These are phyloP conservation scores for Didymella exigua DNA, from an alignment of 2,329 filamentous ascomycete species.

Conservation along the genomic window DNA sequence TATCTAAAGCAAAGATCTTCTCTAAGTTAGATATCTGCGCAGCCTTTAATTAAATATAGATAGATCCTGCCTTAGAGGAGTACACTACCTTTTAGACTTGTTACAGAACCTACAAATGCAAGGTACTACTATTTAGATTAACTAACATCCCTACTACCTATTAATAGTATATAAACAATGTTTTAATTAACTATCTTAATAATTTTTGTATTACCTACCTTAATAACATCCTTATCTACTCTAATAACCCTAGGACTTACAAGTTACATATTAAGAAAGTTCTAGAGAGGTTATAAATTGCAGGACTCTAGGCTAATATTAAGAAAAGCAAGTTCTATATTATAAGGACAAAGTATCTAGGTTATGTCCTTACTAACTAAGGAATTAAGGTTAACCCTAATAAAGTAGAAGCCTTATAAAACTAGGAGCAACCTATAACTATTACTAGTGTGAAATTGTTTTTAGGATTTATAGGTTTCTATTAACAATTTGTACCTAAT, in stretches of 20 bases:
- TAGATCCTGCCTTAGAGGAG: conserved; percentile 34
- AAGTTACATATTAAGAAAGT: background rate
- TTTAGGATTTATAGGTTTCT: background rate
- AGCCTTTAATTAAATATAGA: background rate
- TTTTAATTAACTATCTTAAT: background rate
- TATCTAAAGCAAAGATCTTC: background rate
- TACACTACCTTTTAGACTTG: conserved; percentile 39
- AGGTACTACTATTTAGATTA: conserved; percentile 40
- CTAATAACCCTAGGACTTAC: background rate
- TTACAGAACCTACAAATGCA: conserved; percentile 25
- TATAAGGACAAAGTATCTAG: background rate
- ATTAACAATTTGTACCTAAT: background rate
- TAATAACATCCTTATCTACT: conserved; percentile 5
- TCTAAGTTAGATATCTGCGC: background rate
- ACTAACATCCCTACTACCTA: conserved; percentile 16
- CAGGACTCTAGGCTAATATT: background rate
- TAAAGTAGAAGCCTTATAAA: background rate
- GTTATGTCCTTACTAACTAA: background rate
- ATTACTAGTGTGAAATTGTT: background rate
- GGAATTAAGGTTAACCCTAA: background rate
- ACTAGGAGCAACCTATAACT: background rate
- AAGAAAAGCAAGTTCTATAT: background rate
- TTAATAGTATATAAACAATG: background rate
- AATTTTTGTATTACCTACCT: background rate
- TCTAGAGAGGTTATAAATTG: background rate